phyloP scores from a whole-genome alignment of 2,329 filamentous ascomycete genomes.

The Aspergillus terreus region DNA sequence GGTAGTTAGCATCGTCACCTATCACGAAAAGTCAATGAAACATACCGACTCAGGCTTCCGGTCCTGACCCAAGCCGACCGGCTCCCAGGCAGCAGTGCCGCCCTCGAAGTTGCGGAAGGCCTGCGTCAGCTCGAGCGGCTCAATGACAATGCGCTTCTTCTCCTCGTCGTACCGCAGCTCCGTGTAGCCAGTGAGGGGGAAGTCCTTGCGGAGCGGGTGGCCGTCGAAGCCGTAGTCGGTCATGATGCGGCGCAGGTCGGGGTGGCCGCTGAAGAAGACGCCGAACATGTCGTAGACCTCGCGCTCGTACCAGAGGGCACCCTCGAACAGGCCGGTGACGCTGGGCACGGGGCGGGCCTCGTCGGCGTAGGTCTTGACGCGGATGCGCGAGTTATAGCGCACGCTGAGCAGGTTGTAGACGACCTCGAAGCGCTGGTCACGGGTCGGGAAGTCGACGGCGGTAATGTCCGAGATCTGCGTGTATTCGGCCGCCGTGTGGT shows the following conservation, averaged over 20 bases:
- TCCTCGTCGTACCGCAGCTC: conserved; percentile 98
- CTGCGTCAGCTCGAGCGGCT: conserved; percentile 95
- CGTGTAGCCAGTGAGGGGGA: conserved; percentile 95
- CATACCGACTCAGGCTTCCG: conserved; percentile 67
- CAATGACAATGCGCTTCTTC: conserved; percentile 98
- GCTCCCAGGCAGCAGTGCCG: conserved; percentile 69
- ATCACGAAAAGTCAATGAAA: conserved; percentile 19
- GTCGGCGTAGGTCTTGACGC: conserved; percentile 98
- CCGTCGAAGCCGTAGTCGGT: conserved; percentile 99
- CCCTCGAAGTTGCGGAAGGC: conserved; percentile 98
- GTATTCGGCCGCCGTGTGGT: conserved; percentile 96
- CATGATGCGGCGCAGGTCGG: conserved; percentile 95
- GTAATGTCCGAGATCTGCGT: conserved; percentile 92
- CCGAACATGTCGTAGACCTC: conserved; percentile 98
- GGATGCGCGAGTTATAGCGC: conserved; percentile 91
- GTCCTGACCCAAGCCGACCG: conserved; percentile 68
- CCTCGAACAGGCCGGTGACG: conserved; percentile 80
- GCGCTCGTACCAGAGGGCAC: conserved; percentile 97
- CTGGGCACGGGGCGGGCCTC: conserved; percentile 92
- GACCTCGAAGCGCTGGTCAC: conserved; percentile 93
- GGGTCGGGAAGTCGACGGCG: conserved; percentile 90
- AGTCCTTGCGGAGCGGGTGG: conserved; percentile 95
- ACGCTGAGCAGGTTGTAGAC: conserved; percentile 97
- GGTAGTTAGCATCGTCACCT: conserved; percentile 1
- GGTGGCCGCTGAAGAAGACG: conserved; percentile 93